Percentiles rank a stretch among this genome's conserved stretches.
Conservation (phyloP, 179 eudicot species). For the Gypsophila paniculata region DNA sequence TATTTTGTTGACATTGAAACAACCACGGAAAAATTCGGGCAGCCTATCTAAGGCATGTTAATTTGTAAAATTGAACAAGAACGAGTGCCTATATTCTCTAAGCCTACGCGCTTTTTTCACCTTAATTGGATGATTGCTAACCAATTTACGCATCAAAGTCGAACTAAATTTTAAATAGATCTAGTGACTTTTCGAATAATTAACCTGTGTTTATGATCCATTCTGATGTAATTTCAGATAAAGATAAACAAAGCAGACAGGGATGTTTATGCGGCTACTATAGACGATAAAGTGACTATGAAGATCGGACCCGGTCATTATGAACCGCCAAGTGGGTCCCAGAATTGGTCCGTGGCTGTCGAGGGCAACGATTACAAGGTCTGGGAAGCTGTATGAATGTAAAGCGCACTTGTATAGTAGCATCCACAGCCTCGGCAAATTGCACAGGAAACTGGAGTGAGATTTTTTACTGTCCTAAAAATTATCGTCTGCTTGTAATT, state of each 20-base stretch:
- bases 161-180: too few relatives aligned
- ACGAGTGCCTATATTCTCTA: not conserved
- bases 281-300: conserved; percentile 82
- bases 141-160: too few relatives aligned
- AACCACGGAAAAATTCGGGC: not conserved
- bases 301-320: conserved; percentile 94
- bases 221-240: conserved; percentile 38
- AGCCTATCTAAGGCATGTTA: not conserved
- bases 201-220: not conserved
- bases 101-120: not conserved
- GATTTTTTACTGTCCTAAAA: not conserved
- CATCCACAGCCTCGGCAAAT: not conserved
- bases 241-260: conserved; percentile 73
- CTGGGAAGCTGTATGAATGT: conserved; percentile 62
- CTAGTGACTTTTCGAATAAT: too few relatives aligned
- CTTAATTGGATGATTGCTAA: not conserved
- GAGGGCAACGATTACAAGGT: conserved; percentile 86
- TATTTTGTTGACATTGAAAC: not conserved
- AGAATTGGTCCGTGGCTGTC: conserved; percentile 59
- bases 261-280: conserved; percentile 86
- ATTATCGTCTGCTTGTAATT: not conserved
- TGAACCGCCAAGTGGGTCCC: conserved; percentile 57
- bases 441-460: conserved; percentile 16
- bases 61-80: not conserved
- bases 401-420: conserved; percentile 5